These are phyloP conservation scores for Lolium perenne DNA, from an alignment of 176 grass and related monocot species.

Conservation along the genomic window DNA sequence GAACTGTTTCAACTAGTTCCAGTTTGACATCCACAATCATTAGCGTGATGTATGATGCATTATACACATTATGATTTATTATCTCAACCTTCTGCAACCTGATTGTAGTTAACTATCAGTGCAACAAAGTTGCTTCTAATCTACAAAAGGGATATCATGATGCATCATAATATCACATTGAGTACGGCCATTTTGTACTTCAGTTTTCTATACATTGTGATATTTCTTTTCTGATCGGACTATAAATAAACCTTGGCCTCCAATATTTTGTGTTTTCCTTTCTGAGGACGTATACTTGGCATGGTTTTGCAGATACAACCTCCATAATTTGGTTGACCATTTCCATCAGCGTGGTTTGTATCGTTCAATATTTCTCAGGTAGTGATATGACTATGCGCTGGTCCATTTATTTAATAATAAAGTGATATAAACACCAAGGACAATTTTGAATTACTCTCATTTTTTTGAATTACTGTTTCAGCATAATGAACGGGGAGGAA, in stretches of 20 bases:
- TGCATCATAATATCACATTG: neutral
- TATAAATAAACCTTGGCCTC: slow-evolving; percentile 3
- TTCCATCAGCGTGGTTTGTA: slow-evolving; percentile 85
- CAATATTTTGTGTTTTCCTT: slow-evolving; percentile 19
- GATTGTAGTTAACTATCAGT: slow-evolving; percentile 18
- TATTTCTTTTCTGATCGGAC: slow-evolving; percentile 19
- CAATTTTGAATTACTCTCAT: slow-evolving; percentile 25
- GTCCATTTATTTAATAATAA: slow-evolving; percentile 4
- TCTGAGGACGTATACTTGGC: neutral
- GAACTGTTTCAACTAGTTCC: neutral
- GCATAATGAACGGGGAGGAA: slow-evolving; percentile 98
- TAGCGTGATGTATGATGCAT: neutral
- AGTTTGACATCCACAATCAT: slow-evolving; percentile 26
- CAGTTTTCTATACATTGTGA: neutral
- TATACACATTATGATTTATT: slow-evolving; percentile 16
- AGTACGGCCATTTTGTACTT: slow-evolving; percentile 13
- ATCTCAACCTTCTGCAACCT: neutral
- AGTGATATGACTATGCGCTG: slow-evolving; percentile 35
- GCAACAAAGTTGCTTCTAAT: slow-evolving; percentile 15
- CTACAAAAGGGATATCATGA: neutral
- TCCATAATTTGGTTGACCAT: slow-evolving; percentile 86
- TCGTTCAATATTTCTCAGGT: slow-evolving; percentile 93
- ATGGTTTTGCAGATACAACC: slow-evolving; percentile 69
- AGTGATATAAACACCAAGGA: neutral
- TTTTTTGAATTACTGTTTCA: slow-evolving; percentile 54